Evolutionary conservation across 495 filamentous ascomycete genomes (phyloP), one percentile per base, ranked within the genome.

Genomic region (Amorphotheca resinae): DNA sequence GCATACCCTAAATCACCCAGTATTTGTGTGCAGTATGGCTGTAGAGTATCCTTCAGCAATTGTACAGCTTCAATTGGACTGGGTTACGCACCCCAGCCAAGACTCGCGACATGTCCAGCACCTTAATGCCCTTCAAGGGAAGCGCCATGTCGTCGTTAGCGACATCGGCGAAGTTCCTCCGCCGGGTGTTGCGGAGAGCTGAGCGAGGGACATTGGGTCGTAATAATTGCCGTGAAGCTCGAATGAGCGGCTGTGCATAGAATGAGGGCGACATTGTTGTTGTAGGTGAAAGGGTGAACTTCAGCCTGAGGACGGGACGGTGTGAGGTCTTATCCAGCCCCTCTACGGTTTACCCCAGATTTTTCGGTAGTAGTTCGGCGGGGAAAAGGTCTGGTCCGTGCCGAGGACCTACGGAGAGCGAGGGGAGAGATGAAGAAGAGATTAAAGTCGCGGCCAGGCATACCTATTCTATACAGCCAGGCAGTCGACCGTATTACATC

Each of bases 1-100:
- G 59, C 66, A 52, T 80, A 95, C 91, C 91, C 91, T 52, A 98
- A 68, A 60, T 98, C 91, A 49, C 91, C 91, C 8, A 98, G 69
- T 28, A 98, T 96, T 60, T 98, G 91, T 38, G 91, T 96, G 53
- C 87, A 93, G 58, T 95, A 95, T 50, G 91, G 91, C 91, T 98
- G 21, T 14, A 41, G 26, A 30, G 36, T 39, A 28, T 51, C 38
- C 22, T 23, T 35, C 25, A 40, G 38, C 14, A 26, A 14, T 23
- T 39, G 12, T n/a, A 11, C 23, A 32, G 36, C 22, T 20, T 33
- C 12, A 12, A 31, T 33, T 6, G 5, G 6, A 45, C 38, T 7
- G 38, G 26, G 6, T 38, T 12, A 73, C 85, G 60, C 67, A 95
- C 93, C 31, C 91, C 91, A 37, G 91, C 91, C 38, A 98, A 69